phyloP scores from a whole-genome alignment of 768 basidiomycete genomes.

The Austroboletus festivus region DNA sequence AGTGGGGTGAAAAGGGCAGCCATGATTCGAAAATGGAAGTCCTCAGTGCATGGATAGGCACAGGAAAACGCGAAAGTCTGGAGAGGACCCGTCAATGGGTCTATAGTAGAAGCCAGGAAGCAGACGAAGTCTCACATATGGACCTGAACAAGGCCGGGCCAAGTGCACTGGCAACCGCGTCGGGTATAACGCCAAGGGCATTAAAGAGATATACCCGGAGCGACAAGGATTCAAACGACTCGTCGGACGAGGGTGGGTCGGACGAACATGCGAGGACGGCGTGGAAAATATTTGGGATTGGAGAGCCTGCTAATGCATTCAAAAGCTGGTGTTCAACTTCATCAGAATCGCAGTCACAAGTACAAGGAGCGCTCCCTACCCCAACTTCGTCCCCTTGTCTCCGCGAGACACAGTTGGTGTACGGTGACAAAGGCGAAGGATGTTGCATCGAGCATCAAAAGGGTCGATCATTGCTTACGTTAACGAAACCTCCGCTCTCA shows the following conservation, averaged over 20 bases:
- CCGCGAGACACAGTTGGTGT: neutral
- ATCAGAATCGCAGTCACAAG: slow-evolving; percentile 2
- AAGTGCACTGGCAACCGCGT: neutral
- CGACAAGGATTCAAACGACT: slow-evolving; percentile 40
- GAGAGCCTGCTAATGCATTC: slow-evolving; percentile 22
- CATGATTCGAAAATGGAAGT: slow-evolving; percentile 42
- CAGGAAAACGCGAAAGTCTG: slow-evolving; percentile 29
- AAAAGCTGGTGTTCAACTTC: slow-evolving; percentile 21
- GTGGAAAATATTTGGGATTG: slow-evolving; percentile 49
- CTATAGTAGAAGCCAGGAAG: slow-evolving; percentile 17
- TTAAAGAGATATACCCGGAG: slow-evolving; percentile 19
- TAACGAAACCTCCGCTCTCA: neutral
- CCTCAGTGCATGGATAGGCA: slow-evolving; percentile 42
- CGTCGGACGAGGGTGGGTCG: slow-evolving; percentile 40
- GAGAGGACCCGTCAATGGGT: no score
- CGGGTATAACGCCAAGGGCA: neutral
- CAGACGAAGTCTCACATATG: neutral
- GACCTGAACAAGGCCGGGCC: neutral
- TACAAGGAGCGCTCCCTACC: slow-evolving; percentile 16
- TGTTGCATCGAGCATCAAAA: slow-evolving; percentile 1
- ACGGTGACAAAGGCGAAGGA: slow-evolving; percentile 5
- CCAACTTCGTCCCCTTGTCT: slow-evolving; percentile 24
- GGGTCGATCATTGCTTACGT: neutral
- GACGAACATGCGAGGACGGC: slow-evolving; percentile 56
- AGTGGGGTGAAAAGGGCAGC: slow-evolving; percentile 54